Evolutionary conservation across 2,329 filamentous ascomycete genomes (phyloP), one percentile per base, ranked within the genome.

Genomic region (Hypoxylon sp.): DNA sequence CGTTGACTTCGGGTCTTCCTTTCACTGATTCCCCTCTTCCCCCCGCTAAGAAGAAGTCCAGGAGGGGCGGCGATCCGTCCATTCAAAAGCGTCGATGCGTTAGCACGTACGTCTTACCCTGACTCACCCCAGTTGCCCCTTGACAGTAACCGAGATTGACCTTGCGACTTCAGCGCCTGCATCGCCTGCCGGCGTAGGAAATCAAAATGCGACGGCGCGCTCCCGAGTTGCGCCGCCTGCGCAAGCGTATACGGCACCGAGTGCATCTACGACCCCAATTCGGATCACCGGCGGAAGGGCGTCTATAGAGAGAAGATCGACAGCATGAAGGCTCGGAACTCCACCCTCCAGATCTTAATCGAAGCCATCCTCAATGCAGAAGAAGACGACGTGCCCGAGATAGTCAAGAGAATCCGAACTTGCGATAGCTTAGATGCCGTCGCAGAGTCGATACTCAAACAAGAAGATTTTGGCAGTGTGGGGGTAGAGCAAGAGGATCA

Each of bases 221-320:
- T 92, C 4, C 95, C 95, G 5, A 95, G 93, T 75, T 98, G 96
- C 79, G 95, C 95, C 6, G 95, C 96, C n/a, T 99, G 96, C 81
- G 90, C 93, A 69, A 97, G 94, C 74, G 95, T 98, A 61, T 98
- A 99, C 78, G 89, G 90, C 68, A 96, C 93, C 68, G 90, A 92
- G 82, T 98, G 96, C 79, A 86, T 98, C 72, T 98, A 98, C 84
- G 95, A 98, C 78, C 95, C 95, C 2, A 97, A 95, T 78, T 97
- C 95, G 65, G 96, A 99, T 79, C 95, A 98, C 79, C 92, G 96
- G 55, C 91, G 96, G 56, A 98, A 98, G 80, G 96, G 96, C 67
- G 96, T 98, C 54, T 98, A 98, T 80, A 95, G 95, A 77, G 94
- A 97, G 81, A 96, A 97, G 80, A 89, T 92, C 25, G 95, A 97